Conservation (phyloP, 2,329 filamentous ascomycete species). For the Colletotrichum ledebouriae region DNA sequence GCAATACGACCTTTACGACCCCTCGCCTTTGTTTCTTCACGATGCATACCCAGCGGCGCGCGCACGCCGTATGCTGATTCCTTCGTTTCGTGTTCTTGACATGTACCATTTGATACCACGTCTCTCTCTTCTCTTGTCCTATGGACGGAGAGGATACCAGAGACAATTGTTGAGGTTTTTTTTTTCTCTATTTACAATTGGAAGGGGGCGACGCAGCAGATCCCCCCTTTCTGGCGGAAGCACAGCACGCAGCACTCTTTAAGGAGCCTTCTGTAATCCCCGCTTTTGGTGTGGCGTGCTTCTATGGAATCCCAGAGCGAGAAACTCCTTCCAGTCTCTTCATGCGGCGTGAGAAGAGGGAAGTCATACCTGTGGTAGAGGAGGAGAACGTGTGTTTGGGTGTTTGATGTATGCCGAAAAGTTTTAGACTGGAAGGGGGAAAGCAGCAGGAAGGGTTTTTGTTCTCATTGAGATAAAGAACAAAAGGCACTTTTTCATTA, state of each 20-base stretch:
- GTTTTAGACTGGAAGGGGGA: constrained; percentile 12
- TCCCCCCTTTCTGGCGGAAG: constrained; percentile 13
- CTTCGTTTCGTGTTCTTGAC: constrained; percentile 40
- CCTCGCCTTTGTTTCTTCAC: constrained; percentile 42
- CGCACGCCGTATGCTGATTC: constrained; percentile 22
- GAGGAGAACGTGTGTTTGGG: not conserved
- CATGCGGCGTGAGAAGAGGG: not conserved
- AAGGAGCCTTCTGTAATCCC: not conserved
- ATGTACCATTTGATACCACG: constrained; percentile 42
- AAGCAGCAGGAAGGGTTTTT: not conserved
- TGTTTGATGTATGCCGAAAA: constrained; percentile 8
- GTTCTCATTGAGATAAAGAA: too few relatives aligned
- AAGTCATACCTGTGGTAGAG: not conserved
- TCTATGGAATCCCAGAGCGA: too few relatives aligned
- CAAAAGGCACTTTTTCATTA: constrained; percentile 1
- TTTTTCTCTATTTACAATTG: constrained; percentile 1
- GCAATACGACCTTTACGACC: constrained; percentile 41
- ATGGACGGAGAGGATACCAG: not conserved
- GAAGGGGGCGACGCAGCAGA: not conserved
- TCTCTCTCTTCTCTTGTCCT: not conserved
- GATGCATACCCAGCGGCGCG: constrained; percentile 12
- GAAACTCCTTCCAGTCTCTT: not conserved
- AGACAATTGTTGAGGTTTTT: constrained; percentile 26
- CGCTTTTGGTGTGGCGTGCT: not conserved
- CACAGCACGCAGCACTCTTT: constrained; percentile 25